These are phyloP conservation scores for Mucor irregularis DNA, from an alignment of 371 early-diverging fungal genomes.

Conservation along the genomic window DNA sequence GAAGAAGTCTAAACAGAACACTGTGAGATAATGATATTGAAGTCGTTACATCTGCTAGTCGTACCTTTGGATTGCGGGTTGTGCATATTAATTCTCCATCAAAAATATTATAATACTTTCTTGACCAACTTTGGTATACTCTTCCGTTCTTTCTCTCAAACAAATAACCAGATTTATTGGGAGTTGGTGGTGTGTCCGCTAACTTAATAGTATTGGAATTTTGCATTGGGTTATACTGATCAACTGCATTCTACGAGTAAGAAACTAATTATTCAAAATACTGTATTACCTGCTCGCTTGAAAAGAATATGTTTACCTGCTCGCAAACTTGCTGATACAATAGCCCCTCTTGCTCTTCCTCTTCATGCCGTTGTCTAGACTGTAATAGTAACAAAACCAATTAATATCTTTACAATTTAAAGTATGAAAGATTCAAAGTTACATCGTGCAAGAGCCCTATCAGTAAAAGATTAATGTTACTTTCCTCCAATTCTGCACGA, in stretches of 20 bases:
- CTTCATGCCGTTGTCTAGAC: slow-evolving; percentile 44
- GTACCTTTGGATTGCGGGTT: slow-evolving; percentile 51
- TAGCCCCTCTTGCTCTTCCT: slow-evolving; percentile 36
- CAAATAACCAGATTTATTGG: slow-evolving; percentile 69
- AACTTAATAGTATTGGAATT: background rate
- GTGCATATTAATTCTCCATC: slow-evolving; percentile 62
- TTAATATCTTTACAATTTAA: background rate
- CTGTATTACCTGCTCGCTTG: no score
- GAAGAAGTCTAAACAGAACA: slow-evolving; percentile 1
- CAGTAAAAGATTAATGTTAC: background rate
- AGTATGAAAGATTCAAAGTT: slow-evolving; percentile 3
- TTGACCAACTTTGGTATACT: slow-evolving; percentile 73
- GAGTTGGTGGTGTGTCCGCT: background rate
- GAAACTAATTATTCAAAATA: no score
- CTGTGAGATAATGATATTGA: background rate
- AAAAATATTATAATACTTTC: slow-evolving; percentile 72
- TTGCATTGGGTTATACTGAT: slow-evolving; percentile 36
- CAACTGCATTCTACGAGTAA: slow-evolving; percentile 20
- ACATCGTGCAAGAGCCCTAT: slow-evolving; percentile 48
- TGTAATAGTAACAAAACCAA: slow-evolving; percentile 3
- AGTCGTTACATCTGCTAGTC: background rate
- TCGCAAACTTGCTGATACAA: slow-evolving; percentile 34
- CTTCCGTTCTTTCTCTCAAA: slow-evolving; percentile 71
- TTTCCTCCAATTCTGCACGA: no score
- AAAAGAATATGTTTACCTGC: slow-evolving; percentile 16